phyloP scores from a whole-genome alignment of 2,329 filamentous ascomycete species.

The Penicillium sp. region DNA sequence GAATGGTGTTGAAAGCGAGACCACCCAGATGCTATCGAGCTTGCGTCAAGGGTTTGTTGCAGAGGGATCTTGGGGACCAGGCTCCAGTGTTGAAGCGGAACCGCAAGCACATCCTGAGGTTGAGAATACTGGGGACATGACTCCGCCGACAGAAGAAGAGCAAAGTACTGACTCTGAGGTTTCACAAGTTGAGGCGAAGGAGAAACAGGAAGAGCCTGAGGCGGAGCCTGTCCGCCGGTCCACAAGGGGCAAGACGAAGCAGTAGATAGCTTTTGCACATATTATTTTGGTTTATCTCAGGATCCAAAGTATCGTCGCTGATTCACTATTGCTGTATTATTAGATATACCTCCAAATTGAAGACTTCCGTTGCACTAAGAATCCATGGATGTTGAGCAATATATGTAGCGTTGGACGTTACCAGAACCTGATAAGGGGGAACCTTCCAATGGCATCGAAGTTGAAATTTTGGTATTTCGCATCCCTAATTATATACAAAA shows the following conservation, averaged over 20 bases:
- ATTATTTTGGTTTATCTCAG: neutral
- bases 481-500: neutral
- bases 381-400: neutral
- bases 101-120: slow-evolving; percentile 15
- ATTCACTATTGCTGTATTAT: neutral
- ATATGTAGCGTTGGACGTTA: neutral
- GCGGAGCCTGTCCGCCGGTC: slow-evolving; percentile 21
- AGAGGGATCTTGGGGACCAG: slow-evolving; percentile 25
- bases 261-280: slow-evolving; percentile 13
- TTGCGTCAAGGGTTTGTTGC: slow-evolving; percentile 43
- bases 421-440: neutral
- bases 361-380: neutral
- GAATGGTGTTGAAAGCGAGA: slow-evolving; percentile 81
- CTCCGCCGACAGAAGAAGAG: slow-evolving; percentile 22
- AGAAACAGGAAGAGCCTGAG: slow-evolving; percentile 14
- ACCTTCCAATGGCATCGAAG: too few relatives aligned
- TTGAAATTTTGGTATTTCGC: neutral
- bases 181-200: slow-evolving; percentile 23
- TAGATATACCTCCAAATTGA: neutral
- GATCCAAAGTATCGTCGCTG: neutral
- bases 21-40: slow-evolving; percentile 69
- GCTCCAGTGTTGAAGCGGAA: slow-evolving; percentile 21
- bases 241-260: slow-evolving; percentile 28
- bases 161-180: slow-evolving; percentile 14
- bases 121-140: slow-evolving; percentile 27